Conservation (phyloP, 495 filamentous ascomycete species). For the Xylaria curta region DNA sequence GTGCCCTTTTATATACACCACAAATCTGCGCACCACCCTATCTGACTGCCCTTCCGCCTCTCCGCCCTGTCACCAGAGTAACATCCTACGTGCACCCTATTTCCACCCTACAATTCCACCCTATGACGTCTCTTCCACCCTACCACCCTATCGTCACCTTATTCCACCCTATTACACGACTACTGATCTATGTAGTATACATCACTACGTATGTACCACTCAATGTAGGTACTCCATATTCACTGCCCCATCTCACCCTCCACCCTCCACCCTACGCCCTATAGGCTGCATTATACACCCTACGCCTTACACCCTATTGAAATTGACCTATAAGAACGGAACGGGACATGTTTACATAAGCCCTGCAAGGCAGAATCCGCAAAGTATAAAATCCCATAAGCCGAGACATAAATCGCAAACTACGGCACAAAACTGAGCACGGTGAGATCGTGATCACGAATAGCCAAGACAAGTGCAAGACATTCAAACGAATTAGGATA, state of each 20-base stretch:
- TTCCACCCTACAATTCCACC: slow-evolving; percentile 14
- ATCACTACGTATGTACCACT: not conserved
- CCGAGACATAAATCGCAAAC: not conserved
- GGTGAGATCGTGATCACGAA: not conserved
- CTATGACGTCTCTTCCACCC: slow-evolving; percentile 1
- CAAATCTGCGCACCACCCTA: not conserved
- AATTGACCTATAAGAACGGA: not conserved
- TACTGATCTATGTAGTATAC: not conserved
- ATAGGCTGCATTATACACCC: not conserved
- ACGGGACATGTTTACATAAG: not conserved
- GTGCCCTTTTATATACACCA: slow-evolving; percentile 1
- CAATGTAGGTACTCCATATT: not conserved
- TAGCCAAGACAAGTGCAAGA: not conserved
- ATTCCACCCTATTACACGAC: not conserved
- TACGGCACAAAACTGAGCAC: not conserved
- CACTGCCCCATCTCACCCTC: not conserved
- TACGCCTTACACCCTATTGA: not conserved
- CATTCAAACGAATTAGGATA: not conserved
- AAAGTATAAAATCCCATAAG: not conserved
- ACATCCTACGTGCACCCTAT: slow-evolving; percentile 14
- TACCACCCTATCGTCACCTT: slow-evolving; percentile 3
- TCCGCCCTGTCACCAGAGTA: slow-evolving; percentile 1
- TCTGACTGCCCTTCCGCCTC: not conserved
- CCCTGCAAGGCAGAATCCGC: not conserved
- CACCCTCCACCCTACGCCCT: not conserved